phyloP scores from a whole-genome alignment of 2,329 filamentous ascomycete species.

The Dactylellina parvicollis region DNA sequence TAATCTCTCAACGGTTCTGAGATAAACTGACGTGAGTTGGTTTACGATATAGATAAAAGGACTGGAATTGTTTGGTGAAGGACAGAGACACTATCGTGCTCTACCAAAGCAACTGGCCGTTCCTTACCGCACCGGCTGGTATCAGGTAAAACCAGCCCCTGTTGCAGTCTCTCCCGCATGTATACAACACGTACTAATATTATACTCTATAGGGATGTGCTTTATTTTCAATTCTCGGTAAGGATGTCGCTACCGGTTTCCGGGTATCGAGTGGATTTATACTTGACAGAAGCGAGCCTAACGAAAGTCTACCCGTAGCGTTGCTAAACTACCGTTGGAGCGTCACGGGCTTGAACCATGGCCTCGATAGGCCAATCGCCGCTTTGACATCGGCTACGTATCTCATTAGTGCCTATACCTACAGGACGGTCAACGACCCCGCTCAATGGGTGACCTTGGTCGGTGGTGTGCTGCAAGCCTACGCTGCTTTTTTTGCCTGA shows the following conservation, averaged over 20 bases:
- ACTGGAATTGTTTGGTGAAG: slow-evolving; percentile 14
- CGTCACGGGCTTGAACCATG: slow-evolving; percentile 16
- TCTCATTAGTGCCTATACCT: slow-evolving; percentile 31
- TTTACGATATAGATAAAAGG: slow-evolving; percentile 15
- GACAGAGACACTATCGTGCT: slow-evolving; percentile 7
- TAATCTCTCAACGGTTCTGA: background rate
- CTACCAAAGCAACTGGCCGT: slow-evolving; percentile 20
- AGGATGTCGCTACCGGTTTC: background rate
- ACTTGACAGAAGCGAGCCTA: too few species aligned
- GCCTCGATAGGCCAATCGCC: slow-evolving; percentile 21
- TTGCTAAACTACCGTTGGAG: slow-evolving; percentile 36
- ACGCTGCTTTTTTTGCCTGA: slow-evolving; percentile 19
- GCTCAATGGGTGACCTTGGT: slow-evolving; percentile 37
- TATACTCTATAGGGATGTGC: slow-evolving; percentile 35
- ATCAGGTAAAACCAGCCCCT: slow-evolving; percentile 7
- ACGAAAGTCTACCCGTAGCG: background rate
- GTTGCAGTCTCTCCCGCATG: background rate
- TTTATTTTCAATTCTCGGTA: slow-evolving; percentile 28
- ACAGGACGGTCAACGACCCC: slow-evolving; percentile 22
- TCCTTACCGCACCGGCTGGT: slow-evolving; percentile 40
- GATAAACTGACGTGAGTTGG: background rate
- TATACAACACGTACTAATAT: too few species aligned
- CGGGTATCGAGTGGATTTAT: background rate
- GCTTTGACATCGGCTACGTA: slow-evolving; percentile 25
- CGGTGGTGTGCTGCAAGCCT: slow-evolving; percentile 26